These are phyloP conservation scores for Rhexocercosporidium sp. DNA, from an alignment of 2,329 filamentous ascomycete species.

Conservation along the genomic window DNA sequence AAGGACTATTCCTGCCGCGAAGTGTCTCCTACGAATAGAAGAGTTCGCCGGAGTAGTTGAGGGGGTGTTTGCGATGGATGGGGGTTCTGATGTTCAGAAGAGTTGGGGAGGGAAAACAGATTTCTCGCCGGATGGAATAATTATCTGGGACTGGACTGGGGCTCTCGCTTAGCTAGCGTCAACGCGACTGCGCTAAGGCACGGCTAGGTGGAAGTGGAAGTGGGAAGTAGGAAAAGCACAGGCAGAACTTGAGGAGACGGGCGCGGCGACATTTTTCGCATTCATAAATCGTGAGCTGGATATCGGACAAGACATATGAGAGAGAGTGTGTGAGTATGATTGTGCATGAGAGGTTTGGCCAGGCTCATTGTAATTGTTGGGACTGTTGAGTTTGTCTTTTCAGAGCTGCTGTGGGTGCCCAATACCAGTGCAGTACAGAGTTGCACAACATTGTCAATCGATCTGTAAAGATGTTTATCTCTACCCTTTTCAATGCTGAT, in stretches of 20 bases:
- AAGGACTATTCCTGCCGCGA: constrained; percentile 36
- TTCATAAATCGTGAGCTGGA: too few relatives aligned
- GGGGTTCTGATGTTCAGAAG: constrained; percentile 26
- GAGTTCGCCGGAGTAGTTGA: constrained; percentile 31
- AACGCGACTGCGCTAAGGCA: background rate
- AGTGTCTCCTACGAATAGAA: constrained; percentile 42
- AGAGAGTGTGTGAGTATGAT: too few relatives aligned
- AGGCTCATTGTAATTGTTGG: too few relatives aligned
- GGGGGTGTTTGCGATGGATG: constrained; percentile 17
- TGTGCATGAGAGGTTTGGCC: too few relatives aligned
- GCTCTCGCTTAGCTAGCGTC: constrained; percentile 12
- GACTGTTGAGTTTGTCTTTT: too few relatives aligned
- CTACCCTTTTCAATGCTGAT: background rate
- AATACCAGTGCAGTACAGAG: background rate
- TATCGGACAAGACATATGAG: too few relatives aligned
- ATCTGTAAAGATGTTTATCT: background rate
- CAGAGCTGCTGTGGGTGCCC: too few relatives aligned
- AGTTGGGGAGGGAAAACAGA: constrained; percentile 17
- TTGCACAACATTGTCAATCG: background rate
- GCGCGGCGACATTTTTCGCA: too few relatives aligned
- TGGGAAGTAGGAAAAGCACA: too few relatives aligned
- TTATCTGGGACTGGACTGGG: constrained; percentile 10
- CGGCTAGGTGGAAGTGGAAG: background rate
- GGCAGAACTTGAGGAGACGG: too few relatives aligned
- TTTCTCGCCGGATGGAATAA: constrained; percentile 3